Evolutionary conservation across 495 filamentous ascomycete species (phyloP).

Genomic region (Chlorociboria aeruginascens): DNA sequence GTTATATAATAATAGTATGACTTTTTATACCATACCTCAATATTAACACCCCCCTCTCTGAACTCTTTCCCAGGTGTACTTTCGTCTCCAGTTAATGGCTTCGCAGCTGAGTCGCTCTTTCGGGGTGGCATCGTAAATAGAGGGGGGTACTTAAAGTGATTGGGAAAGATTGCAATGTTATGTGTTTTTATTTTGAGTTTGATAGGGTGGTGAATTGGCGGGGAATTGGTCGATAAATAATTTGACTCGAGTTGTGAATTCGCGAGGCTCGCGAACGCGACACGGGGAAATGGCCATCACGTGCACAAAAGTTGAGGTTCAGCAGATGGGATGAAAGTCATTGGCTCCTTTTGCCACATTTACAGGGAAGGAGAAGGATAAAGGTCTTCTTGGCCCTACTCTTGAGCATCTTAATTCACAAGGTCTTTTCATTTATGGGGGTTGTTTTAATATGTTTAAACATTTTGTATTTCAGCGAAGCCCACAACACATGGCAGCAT

Average conservation of each 20-base stretch:
- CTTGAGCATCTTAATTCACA: too few species aligned
- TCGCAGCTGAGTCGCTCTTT: slow-evolving; percentile 24
- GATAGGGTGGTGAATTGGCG: not conserved
- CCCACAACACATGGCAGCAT: too few species aligned
- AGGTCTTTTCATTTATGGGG: too few species aligned
- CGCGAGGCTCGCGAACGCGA: not conserved
- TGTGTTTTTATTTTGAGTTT: not conserved
- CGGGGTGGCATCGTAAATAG: slow-evolving; percentile 14
- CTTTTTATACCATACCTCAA: slow-evolving; percentile 13
- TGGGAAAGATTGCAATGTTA: not conserved
- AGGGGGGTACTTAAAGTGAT: not conserved
- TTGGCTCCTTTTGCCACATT: too few species aligned
- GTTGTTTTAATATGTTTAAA: too few species aligned
- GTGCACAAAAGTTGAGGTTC: too few species aligned
- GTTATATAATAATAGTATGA: not conserved
- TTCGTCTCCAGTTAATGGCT: slow-evolving; percentile 12
- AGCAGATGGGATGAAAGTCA: too few species aligned
- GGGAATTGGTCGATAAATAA: not conserved
- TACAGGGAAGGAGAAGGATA: too few species aligned
- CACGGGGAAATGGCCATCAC: not conserved
- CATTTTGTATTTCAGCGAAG: too few species aligned
- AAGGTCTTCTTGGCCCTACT: too few species aligned
- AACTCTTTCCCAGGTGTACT: slow-evolving; percentile 28
- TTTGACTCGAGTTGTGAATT: not conserved
- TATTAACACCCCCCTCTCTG: slow-evolving; percentile 13